Conservation (phyloP, 805 yeast species). For the Yarrowia keelungensis region DNA sequence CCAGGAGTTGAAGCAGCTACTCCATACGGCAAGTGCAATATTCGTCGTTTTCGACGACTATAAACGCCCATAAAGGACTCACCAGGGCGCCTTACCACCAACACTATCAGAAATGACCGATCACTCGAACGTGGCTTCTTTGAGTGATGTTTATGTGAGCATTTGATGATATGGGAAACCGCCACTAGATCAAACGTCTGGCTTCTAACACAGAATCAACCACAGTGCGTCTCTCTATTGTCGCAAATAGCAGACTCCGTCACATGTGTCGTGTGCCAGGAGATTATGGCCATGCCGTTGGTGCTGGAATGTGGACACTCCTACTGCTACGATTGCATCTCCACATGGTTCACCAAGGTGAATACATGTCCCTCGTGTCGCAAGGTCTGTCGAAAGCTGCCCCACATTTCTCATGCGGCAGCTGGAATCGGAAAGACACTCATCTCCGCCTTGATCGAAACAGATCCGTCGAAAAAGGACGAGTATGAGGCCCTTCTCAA, state of each 20-base stretch:
- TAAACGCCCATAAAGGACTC: background rate
- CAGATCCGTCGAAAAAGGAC: constrained; percentile 2
- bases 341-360: constrained; percentile 47
- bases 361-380: constrained; percentile 45
- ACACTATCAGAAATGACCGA: background rate
- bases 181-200: too few relatives aligned
- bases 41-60: background rate
- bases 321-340: constrained; percentile 59
- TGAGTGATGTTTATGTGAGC: constrained; percentile 9
- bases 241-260: constrained; percentile 42
- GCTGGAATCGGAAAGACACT: background rate
- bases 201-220: constrained; percentile 21
- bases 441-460: background rate
- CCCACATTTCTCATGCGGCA: constrained; percentile 18
- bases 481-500: constrained; percentile 6
- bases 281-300: constrained; percentile 65
- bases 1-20: background rate
- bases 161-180: too few relatives aligned
- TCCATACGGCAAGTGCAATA: too few relatives aligned
- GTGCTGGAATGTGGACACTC: constrained; percentile 68
- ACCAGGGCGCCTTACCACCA: background rate
- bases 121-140: background rate
- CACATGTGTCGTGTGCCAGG: constrained; percentile 65
- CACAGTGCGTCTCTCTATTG: constrained; percentile 27
- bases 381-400: constrained; percentile 3